Percentiles rank a stretch among this genome's conserved stretches.
Evolutionary conservation across 78 protist species (phyloP).

Genomic region (Dictyostelium brefeldianum): DNA sequence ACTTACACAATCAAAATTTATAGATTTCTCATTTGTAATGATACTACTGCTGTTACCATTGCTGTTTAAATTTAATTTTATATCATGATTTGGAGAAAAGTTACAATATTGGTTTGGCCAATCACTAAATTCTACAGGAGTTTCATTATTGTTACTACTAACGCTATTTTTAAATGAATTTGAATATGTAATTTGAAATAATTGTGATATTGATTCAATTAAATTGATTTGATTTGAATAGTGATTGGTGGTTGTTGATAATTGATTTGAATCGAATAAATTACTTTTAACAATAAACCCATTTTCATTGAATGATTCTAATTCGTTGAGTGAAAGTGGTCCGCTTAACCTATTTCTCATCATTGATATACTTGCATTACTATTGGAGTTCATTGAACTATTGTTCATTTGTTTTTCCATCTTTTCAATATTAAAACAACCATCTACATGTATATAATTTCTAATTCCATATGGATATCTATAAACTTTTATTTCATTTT

Average conservation of each 20-base stretch:
- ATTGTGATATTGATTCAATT: neutral
- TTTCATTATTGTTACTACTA: neutral
- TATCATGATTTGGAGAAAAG: neutral
- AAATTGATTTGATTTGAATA: neutral
- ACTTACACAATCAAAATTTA: constrained; percentile 13
- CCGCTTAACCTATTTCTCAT: neutral
- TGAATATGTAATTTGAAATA: neutral
- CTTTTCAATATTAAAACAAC: constrained; percentile 23
- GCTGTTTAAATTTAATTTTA: neutral
- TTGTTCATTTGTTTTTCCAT: neutral
- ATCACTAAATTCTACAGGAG: neutral
- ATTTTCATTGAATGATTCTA: neutral
- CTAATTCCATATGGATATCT: neutral
- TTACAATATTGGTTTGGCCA: constrained; percentile 2
- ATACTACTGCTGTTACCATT: neutral
- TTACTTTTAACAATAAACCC: neutral
- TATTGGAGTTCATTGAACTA: neutral
- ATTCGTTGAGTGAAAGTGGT: neutral
- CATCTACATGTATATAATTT: constrained; percentile 8
- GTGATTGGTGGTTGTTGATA: neutral
- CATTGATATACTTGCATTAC: neutral
- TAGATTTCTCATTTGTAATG: neutral
- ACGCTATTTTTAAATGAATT: neutral
- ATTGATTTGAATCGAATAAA: neutral
- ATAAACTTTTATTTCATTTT: neutral